phyloP scores from a whole-genome alignment of 2,329 filamentous ascomycete genomes.

The Aureobasidium sp. region DNA sequence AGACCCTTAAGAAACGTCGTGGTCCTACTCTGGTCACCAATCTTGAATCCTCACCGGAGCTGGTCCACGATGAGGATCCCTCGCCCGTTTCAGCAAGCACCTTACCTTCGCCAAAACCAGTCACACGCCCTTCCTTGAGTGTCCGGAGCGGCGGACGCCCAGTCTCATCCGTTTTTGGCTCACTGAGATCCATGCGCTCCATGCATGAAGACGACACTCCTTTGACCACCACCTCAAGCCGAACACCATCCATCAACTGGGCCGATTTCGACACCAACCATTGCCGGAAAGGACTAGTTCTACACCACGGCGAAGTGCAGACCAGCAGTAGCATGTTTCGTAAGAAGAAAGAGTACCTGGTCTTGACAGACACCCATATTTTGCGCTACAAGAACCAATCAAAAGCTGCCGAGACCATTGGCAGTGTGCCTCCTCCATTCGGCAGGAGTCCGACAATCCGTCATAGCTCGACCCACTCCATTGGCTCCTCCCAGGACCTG shows the following conservation, averaged over 20 bases:
- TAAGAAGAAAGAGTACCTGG: conserved; percentile 66
- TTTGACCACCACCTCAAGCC: conserved; percentile 44
- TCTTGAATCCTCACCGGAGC: conserved; percentile 21
- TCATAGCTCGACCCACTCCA: conserved; percentile 53
- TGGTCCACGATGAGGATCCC: conserved; percentile 19
- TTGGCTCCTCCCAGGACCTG: conserved; percentile 55
- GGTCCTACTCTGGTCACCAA: conserved; percentile 20
- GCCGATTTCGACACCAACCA: conserved; percentile 26
- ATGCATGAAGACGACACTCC: conserved; percentile 47
- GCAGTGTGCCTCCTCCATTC: conserved; percentile 30
- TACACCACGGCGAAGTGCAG: conserved; percentile 64
- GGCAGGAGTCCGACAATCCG: conserved; percentile 41
- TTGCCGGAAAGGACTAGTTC: conserved; percentile 38
- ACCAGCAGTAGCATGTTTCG: conserved; percentile 63
- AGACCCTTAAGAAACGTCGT: conserved; percentile 27
- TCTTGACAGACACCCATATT: conserved; percentile 62
- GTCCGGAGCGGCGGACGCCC: conserved; percentile 30
- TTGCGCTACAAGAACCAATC: conserved; percentile 61
- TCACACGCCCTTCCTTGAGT: conserved; percentile 25
- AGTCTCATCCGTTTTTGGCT: conserved; percentile 50
- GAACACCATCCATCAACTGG: conserved; percentile 41
- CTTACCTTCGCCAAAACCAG: conserved; percentile 21
- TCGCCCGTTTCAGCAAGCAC: conserved; percentile 19
- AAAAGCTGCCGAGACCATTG: conserved; percentile 59
- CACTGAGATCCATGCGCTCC: conserved; percentile 47